phyloP scores from a whole-genome alignment of 177 flowering plant species.

The Vitis hybrid region DNA sequence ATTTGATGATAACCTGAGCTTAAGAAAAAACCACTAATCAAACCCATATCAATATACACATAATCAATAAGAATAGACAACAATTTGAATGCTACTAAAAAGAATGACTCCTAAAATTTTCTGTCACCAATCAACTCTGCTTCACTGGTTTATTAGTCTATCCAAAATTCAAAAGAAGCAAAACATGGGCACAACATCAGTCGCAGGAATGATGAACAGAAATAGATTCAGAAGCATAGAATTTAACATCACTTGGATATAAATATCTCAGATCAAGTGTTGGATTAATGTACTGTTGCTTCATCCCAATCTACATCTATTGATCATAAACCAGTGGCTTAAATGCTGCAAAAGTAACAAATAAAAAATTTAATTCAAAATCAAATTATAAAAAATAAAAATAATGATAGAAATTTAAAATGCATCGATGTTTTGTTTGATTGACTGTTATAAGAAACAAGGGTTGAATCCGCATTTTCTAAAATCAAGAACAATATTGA shows the following conservation, averaged over 20 bases:
- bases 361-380: background rate
- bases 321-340: background rate
- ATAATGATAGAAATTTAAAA: background rate
- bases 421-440: conserved; percentile 33
- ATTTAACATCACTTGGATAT: conserved; percentile 19
- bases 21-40: too few species aligned
- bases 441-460: conserved; percentile 40
- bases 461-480: conserved; percentile 33
- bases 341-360: background rate
- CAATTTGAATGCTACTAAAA: too few species aligned
- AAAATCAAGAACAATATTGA: background rate
- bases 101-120: too few species aligned
- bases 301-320: conserved; percentile 31
- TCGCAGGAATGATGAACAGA: background rate
- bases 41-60: too few species aligned
- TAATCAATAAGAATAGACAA: too few species aligned
- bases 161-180: too few species aligned
- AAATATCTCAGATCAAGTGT: conserved; percentile 47
- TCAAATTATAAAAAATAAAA: background rate
- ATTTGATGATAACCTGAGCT: too few species aligned
- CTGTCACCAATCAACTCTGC: too few species aligned
- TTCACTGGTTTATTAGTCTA: too few species aligned
- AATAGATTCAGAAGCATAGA: conserved; percentile 31
- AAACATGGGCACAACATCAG: too few species aligned
- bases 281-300: conserved; percentile 29